Conservation (phyloP, 108 stramenopile genomes). For the Licmophora abbreviata region DNA sequence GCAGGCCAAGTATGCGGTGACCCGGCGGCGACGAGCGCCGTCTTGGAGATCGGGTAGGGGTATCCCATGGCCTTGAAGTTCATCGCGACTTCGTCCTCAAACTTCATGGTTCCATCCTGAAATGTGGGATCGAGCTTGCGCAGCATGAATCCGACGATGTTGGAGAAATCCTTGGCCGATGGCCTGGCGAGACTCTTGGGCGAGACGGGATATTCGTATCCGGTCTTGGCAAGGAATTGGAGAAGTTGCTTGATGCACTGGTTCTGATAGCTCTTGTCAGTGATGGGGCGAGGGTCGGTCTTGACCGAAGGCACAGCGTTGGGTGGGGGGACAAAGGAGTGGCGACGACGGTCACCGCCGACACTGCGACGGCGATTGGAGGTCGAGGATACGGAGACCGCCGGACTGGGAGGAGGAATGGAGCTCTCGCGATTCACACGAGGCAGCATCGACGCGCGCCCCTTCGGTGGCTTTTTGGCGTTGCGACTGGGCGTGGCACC, state of each 20-base stretch:
- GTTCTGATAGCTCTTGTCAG: slow-evolving; percentile 69
- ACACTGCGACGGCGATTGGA: slow-evolving; percentile 11
- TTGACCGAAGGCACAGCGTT: slow-evolving; percentile 5
- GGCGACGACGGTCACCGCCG: slow-evolving; percentile 14
- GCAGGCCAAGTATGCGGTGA: slow-evolving; percentile 98
- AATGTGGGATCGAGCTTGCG: slow-evolving; percentile 83
- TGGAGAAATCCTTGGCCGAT: slow-evolving; percentile 90
- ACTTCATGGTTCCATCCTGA: slow-evolving; percentile 56
- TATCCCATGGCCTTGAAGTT: slow-evolving; percentile 91
- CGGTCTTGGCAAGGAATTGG: slow-evolving; percentile 54
- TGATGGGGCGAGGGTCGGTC: slow-evolving; percentile 44
- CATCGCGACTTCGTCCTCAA: slow-evolving; percentile 93
- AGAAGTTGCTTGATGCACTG: slow-evolving; percentile 62
- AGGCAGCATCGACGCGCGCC: slow-evolving; percentile 37
- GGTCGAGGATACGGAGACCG: background rate
- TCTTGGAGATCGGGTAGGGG: slow-evolving; percentile 87
- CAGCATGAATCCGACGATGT: slow-evolving; percentile 93
- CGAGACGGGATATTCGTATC: slow-evolving; percentile 66
- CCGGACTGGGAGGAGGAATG: slow-evolving; percentile 13
- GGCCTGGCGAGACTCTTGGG: slow-evolving; percentile 76
- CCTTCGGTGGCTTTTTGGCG: slow-evolving; percentile 12
- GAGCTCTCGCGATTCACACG: slow-evolving; percentile 26
- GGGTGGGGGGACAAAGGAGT: slow-evolving; percentile 6
- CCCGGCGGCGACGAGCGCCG: slow-evolving; percentile 93
- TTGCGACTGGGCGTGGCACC: background rate